phyloP scores from a whole-genome alignment of 306 rosid species.

The Cucumis melo region DNA sequence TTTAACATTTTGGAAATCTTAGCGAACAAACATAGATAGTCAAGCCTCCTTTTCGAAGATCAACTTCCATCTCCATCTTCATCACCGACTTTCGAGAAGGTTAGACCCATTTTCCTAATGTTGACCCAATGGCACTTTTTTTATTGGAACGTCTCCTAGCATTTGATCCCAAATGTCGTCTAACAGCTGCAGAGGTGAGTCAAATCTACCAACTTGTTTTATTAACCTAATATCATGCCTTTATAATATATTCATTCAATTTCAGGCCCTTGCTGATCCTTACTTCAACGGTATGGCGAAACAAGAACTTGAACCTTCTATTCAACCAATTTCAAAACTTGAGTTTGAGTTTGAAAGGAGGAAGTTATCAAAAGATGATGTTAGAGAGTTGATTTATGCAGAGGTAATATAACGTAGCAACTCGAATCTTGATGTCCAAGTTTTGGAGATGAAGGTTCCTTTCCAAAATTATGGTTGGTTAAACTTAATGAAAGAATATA shows the following conservation, averaged over 20 bases:
- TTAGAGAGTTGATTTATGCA: conserved; percentile 87
- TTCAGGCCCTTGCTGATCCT: conserved; percentile 74
- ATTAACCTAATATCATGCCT: background rate
- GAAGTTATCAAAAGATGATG: conserved; percentile 79
- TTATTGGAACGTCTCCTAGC: conserved; percentile 72
- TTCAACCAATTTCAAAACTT: conserved; percentile 85
- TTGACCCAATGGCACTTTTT: conserved; percentile 67
- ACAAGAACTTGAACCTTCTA: conserved; percentile 61
- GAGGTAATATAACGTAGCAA: conserved; percentile 40
- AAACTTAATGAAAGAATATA: conserved; percentile 6
- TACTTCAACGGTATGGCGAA: conserved; percentile 65
- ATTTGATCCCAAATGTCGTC: conserved; percentile 96
- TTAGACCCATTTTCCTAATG: conserved; percentile 75
- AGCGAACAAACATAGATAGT: too few relatives aligned
- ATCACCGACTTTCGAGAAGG: too few relatives aligned
- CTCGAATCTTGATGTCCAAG: background rate
- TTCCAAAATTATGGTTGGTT: background rate
- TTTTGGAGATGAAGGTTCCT: background rate
- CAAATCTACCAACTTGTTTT: background rate
- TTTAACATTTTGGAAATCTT: too few relatives aligned
- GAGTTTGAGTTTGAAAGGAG: conserved; percentile 96
- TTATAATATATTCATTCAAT: background rate
- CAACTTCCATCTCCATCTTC: too few relatives aligned
- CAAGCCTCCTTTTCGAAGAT: too few relatives aligned
- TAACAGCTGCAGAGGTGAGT: conserved; percentile 72